These are phyloP conservation scores for Populus tremula DNA, from an alignment of 345 rosid species.

Conservation along the genomic window DNA sequence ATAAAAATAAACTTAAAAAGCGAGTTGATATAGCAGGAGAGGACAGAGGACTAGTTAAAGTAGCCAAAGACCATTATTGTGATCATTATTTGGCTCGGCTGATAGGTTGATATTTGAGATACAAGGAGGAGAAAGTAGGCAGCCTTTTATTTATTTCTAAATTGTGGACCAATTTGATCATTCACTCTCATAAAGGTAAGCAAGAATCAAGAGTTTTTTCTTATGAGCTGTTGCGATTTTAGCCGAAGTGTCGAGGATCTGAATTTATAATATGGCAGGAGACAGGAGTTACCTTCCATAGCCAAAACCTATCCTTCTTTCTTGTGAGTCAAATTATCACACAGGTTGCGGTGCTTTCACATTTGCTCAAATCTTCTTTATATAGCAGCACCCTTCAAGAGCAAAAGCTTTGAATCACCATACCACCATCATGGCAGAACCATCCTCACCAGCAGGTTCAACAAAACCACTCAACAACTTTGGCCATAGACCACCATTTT, in stretches of 20 bases:
- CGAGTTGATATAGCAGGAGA: too few species aligned
- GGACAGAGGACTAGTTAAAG: too few species aligned
- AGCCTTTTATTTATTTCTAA: neutral
- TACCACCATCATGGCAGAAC: neutral
- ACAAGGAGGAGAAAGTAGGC: neutral
- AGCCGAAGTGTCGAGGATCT: too few species aligned
- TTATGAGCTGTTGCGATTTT: too few species aligned
- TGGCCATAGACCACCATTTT: neutral
- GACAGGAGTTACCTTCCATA: too few species aligned
- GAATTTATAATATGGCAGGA: too few species aligned
- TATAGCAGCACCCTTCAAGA: neutral
- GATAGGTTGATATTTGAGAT: neutral
- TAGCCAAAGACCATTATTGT: too few species aligned
- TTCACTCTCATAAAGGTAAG: too few species aligned
- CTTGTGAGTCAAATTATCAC: neutral
- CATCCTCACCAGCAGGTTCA: conserved; percentile 5
- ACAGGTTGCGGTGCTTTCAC: neutral
- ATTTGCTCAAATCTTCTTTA: neutral
- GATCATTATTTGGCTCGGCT: neutral
- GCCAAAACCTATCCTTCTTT: neutral
- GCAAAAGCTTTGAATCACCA: neutral
- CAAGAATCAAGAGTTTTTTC: too few species aligned
- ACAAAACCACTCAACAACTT: neutral
- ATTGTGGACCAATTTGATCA: too few species aligned
- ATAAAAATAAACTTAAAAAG: too few species aligned